Base-by-base conservation (phyloP, 1,139 yeast genomes). In the Zygosaccharomyces sapae region DNA sequence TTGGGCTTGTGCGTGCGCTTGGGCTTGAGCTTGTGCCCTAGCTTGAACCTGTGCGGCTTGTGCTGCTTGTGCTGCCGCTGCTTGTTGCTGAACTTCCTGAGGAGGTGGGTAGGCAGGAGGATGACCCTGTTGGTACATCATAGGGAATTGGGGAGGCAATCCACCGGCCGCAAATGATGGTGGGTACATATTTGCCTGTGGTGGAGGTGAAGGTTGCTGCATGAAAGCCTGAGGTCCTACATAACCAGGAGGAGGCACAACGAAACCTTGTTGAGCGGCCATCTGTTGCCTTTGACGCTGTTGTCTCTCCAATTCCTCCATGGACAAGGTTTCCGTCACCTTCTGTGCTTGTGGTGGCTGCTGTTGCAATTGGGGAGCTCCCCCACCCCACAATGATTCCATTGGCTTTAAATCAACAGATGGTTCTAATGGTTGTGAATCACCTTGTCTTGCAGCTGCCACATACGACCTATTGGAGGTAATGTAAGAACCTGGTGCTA, bases 321-420 rank as follows among this genome's bases (percentile, higher is more conserved):
- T 60, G 5, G 67, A 60, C 41, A 63, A 41, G 20, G 56, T 56
- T 29, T 56, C 63, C 10, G 52, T 53, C 46, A 51, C 59, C 19
- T 43, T 50, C 37, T 55, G 58, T 24, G 47, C 50, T 37, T 44
- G 54, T 41, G 48, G 54, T 29, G 35, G 55, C 22, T 46, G 57
- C 31, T 41, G 56, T 6, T 27, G 40, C 50, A 55, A 13, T 48
- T 61, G 34, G 38, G 56, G 42, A 37, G 49, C 46, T 44, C 47
- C 33, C 46, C 47, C 51, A 41, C 74, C 77, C 88, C 88, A 82
- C 43, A 82, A 62, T 2, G 86, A 80, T 43, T 81, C 85, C 76
- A 81, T 76, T 44, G 89, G 88, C 58, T 77, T 77, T 62, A 81
- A 61, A 24, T 77, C 76, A 37, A 70, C 68, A 22, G 72, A 68